phyloP scores from a whole-genome alignment of 192 early-diverging fungal genomes.

The Rhizophagus prolifer region DNA sequence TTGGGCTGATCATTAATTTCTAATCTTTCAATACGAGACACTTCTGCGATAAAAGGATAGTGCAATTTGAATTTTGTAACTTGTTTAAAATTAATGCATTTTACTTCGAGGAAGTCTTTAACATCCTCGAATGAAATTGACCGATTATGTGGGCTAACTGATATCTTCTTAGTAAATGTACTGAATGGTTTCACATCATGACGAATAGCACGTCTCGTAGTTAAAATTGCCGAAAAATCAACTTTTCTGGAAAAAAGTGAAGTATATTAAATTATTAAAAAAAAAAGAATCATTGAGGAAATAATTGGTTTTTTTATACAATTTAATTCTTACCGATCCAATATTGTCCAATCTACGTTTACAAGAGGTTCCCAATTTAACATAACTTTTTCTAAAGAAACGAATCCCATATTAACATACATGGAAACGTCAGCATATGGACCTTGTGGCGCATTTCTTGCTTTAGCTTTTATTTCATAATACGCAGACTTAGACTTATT shows the following conservation, averaged over 20 bases:
- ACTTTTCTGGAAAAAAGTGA: conserved; percentile 32
- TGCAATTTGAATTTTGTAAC: conserved; percentile 37
- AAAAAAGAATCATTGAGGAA: background rate
- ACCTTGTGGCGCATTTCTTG: conserved; percentile 38
- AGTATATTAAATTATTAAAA: background rate
- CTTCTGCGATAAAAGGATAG: conserved; percentile 43
- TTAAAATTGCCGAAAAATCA: conserved; percentile 39
- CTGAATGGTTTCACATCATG: conserved; percentile 43
- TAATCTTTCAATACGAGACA: conserved; percentile 37
- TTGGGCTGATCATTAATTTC: conserved; percentile 29
- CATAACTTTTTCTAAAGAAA: conserved; percentile 42
- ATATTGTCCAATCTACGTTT: conserved; percentile 37
- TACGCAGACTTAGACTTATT: background rate
- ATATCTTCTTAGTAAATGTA: conserved; percentile 45
- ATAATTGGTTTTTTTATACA: background rate
- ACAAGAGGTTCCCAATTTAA: conserved; percentile 21
- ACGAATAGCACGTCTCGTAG: conserved; percentile 29
- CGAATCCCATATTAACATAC: conserved; percentile 35
- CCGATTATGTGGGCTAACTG: conserved; percentile 27
- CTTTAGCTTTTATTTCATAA: conserved; percentile 42
- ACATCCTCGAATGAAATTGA: conserved; percentile 42
- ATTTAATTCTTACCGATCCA: conserved; percentile 10
- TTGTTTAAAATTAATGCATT: conserved; percentile 33
- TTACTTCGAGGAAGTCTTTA: conserved; percentile 38
- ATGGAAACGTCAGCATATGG: conserved; percentile 34